Evolutionary conservation across 2,329 filamentous ascomycete species (phyloP), one percentile per base, ranked within the genome.

Genomic region (Plectosphaerella sp.): DNA sequence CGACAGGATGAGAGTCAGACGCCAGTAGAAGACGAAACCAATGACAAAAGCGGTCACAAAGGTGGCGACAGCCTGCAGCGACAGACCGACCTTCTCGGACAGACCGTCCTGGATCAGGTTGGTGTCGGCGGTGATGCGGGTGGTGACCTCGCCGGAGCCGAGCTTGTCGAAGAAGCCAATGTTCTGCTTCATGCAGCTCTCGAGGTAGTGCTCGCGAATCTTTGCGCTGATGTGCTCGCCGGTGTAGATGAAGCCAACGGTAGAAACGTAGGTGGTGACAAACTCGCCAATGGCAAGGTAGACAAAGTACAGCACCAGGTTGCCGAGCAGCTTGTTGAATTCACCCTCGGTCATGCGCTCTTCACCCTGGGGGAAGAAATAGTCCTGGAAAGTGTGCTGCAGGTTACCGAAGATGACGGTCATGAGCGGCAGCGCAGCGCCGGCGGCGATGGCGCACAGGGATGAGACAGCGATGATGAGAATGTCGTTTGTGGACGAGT

Each of bases 41-140:
- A 99, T 93, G 52, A 97, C 75, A 59, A 96, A 96, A 15, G 91
- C 91, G 0, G 92, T 86, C 51, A 96, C 72, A 63, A 97, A 97
- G 9, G 90, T 92, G 1, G 91, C 84, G 4, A 91, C 48, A 12
- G 89, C 89, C 14, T 85, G 83, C 52, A 96, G 66, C 0, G 89
- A 91, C 57, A 96, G 72, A 14, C 84, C 85, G 45, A 96, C 81
- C 73, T 96, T 96, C 68, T 96, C 90, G 0, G 90, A 95, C 45
- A 99, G 91, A 52, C 91, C 93, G 59, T 96, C 92, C 68, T 97
- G 93, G 51, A 97, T 87, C 50, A 96, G 75, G 63, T 96, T 97
- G 45, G 91, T 96, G 67, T 97, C 93, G 11, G 92, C 87, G 0
- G 93, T 97, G 61, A 97, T 96, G 57, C 92, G 86, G 1, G 92